A percentile compares a stretch with the other conserved stretches of the same genome.
These are phyloP conservation scores for Phytophthora sansomeana DNA, from an alignment of 352 stramenopile genomes.

Conservation along the genomic window DNA sequence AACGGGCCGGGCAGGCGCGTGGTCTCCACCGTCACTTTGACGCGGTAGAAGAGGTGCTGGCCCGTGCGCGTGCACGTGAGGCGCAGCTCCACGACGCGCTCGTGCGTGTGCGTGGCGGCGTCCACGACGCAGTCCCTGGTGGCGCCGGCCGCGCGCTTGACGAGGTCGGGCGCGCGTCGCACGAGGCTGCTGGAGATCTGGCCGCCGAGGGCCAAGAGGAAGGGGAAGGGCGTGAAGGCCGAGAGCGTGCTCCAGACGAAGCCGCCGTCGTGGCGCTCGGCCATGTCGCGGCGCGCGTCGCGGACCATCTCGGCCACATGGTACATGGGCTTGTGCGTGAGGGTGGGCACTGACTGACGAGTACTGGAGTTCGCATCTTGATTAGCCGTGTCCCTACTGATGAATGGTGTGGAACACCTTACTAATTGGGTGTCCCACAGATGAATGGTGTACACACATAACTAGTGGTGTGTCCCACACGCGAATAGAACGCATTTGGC, in stretches of 20 bases:
- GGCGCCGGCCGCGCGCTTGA: constrained; percentile 71
- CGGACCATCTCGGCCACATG: constrained; percentile 87
- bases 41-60: constrained; percentile 70
- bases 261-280: constrained; percentile 66
- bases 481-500: no score
- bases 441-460: no score
- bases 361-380: no score
- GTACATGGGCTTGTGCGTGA: constrained; percentile 58
- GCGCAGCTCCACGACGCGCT: constrained; percentile 63
- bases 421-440: no score
- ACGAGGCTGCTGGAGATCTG: constrained; percentile 82
- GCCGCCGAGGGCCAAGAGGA: constrained; percentile 66
- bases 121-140: constrained; percentile 76
- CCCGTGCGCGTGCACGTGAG: constrained; percentile 67
- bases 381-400: no score
- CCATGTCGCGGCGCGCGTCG: constrained; percentile 81
- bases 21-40: constrained; percentile 69
- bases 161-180: constrained; percentile 77
- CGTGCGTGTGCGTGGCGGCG: constrained; percentile 56
- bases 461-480: no score
- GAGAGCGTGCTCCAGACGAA: constrained; percentile 53
- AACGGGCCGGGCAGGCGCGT: constrained; percentile 55
- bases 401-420: no score
- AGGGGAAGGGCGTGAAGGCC: constrained; percentile 82
- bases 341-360: background rate